Evolutionary conservation across 78 protist species (phyloP).

Genomic region (Cavenderia fasciculata): DNA sequence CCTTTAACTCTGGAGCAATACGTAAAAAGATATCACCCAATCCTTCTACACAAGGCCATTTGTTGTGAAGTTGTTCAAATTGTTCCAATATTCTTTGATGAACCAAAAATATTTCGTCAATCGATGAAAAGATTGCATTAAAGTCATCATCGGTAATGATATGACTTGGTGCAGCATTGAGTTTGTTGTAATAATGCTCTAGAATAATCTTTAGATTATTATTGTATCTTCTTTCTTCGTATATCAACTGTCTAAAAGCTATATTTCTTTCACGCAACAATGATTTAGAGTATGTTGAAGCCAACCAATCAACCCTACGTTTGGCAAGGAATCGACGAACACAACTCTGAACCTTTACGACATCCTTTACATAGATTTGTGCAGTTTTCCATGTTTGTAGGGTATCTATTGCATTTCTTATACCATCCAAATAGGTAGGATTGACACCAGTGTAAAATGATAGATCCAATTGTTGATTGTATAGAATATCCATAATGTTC

Average conservation of each 20-base stretch:
- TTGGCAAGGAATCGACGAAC: conserved; percentile 53
- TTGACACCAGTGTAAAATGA: conserved; percentile 15
- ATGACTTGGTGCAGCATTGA: neutral
- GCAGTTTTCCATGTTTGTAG: conserved; percentile 14
- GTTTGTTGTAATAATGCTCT: conserved; percentile 17
- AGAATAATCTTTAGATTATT: conserved; percentile 18
- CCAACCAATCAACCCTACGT: conserved; percentile 50
- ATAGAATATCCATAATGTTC: conserved; percentile 38
- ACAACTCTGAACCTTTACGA: conserved; percentile 70
- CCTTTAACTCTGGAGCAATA: conserved; percentile 59
- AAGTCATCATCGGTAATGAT: conserved; percentile 21
- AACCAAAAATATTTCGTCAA: conserved; percentile 48
- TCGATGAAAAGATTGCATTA: conserved; percentile 35
- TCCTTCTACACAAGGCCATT: conserved; percentile 63
- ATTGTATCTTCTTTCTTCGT: conserved; percentile 51
- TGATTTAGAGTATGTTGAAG: conserved; percentile 25
- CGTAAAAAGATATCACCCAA: conserved; percentile 58
- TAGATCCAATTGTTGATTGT: conserved; percentile 18
- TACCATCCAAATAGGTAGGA: neutral
- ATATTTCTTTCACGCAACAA: conserved; percentile 44
- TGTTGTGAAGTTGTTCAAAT: conserved; percentile 38
- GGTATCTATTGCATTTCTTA: neutral
- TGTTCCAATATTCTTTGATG: conserved; percentile 28
- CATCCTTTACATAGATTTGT: conserved; percentile 39
- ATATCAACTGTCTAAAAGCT: conserved; percentile 55